phyloP scores from a whole-genome alignment of 495 filamentous ascomycete species.

The Podospora bellae-mahoneyi region DNA sequence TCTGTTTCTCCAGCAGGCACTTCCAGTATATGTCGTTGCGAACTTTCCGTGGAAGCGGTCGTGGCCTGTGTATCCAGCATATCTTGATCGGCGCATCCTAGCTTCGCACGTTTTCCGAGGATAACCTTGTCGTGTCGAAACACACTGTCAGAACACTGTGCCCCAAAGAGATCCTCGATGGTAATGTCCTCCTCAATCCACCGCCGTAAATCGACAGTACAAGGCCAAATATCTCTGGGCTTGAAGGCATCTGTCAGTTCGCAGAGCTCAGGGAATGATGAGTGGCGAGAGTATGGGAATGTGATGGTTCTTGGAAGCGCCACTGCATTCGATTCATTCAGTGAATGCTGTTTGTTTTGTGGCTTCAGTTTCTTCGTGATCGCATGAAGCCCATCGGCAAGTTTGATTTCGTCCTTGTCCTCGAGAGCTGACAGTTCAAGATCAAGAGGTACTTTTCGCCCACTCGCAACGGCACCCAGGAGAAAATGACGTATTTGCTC shows the following conservation, averaged over 20 bases:
- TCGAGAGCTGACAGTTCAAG: constrained; percentile 26
- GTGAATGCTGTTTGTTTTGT: constrained; percentile 12
- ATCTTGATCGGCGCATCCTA: neutral
- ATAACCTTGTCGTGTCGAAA: constrained; percentile 71
- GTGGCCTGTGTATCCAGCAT: constrained; percentile 26
- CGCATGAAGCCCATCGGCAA: constrained; percentile 28
- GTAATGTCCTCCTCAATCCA: constrained; percentile 60
- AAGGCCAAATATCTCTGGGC: constrained; percentile 78
- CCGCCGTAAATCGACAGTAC: constrained; percentile 62
- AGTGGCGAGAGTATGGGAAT: constrained; percentile 90
- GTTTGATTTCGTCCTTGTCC: constrained; percentile 26
- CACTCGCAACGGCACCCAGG: constrained; percentile 22
- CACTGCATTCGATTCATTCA: neutral
- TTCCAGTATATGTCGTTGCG: neutral
- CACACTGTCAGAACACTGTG: constrained; percentile 54
- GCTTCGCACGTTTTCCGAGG: constrained; percentile 26
- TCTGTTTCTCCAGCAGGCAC: neutral
- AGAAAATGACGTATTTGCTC: constrained; percentile 30
- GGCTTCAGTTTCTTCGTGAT: constrained; percentile 31
- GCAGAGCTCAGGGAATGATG: constrained; percentile 78
- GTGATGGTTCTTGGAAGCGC: constrained; percentile 44
- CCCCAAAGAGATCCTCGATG: constrained; percentile 66
- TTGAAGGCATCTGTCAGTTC: constrained; percentile 63
- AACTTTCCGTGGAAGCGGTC: constrained; percentile 10
- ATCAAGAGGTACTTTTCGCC: constrained; percentile 37